Conservation (phyloP, 306 rosid species). For the Castanopsis chinensis region DNA sequence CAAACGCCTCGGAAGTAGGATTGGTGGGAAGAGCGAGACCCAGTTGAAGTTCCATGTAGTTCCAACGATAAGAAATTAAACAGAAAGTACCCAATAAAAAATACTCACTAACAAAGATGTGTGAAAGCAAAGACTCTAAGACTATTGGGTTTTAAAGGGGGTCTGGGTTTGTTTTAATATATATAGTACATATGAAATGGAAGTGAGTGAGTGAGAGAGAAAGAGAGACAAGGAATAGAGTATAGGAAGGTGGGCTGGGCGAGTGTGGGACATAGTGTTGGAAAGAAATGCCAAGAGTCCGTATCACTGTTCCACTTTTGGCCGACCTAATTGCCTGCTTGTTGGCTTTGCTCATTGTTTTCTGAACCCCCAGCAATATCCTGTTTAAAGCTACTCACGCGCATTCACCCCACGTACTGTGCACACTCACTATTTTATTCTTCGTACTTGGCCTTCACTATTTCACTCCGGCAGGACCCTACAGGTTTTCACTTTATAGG, state of each 20-base stretch:
- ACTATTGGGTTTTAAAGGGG: not conserved
- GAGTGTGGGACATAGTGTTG: conserved; percentile 53
- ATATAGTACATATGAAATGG: too few species aligned
- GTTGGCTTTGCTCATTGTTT: conserved; percentile 15
- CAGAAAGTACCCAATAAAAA: not conserved
- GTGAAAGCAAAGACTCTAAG: not conserved
- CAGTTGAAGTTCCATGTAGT: conserved; percentile 72
- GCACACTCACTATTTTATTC: not conserved
- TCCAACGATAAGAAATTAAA: conserved; percentile 18
- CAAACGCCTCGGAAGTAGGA: conserved; percentile 17
- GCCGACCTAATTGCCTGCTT: conserved; percentile 44
- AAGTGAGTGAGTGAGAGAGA: not conserved
- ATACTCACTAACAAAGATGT: not conserved
- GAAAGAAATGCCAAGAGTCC: conserved; percentile 46
- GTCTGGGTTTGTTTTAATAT: not conserved
- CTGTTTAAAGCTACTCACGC: not conserved
- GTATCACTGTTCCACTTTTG: conserved; percentile 49
- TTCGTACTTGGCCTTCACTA: too few species aligned
- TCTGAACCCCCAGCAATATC: conserved; percentile 13
- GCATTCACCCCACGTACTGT: not conserved
- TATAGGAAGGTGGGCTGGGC: conserved; percentile 7
- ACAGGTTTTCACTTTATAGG: too few species aligned
- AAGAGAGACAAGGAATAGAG: not conserved
- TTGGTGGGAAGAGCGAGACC: conserved; percentile 56
- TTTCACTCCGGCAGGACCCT: too few species aligned